These are phyloP conservation scores for Gonapodya prolifera DNA, from an alignment of 192 early-diverging fungal genomes.

Conservation along the genomic window DNA sequence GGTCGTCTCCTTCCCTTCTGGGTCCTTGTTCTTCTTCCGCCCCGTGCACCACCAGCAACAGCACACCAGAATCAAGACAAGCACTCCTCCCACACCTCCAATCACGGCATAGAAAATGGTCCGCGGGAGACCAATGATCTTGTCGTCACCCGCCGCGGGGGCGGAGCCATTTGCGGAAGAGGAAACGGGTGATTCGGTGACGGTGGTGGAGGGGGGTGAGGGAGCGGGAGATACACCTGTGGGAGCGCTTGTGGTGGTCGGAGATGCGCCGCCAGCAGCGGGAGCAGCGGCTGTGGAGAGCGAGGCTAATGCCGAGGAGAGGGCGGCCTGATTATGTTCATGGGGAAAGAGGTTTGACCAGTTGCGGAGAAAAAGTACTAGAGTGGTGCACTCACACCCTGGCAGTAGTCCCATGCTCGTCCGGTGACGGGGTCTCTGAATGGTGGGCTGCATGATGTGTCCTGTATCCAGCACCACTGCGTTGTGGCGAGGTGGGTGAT, in stretches of 20 bases:
- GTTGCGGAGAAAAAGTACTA: background rate
- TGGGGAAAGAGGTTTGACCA: background rate
- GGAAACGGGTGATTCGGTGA: too few relatives aligned
- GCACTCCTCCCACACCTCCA: background rate
- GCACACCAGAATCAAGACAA: background rate
- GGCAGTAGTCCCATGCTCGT: background rate
- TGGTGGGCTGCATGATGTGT: background rate
- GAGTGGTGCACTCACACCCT: background rate
- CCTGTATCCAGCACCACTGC: background rate
- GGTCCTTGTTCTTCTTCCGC: too few relatives aligned
- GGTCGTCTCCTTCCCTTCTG: too few relatives aligned
- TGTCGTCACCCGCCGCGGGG: background rate
- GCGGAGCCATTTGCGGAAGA: too few relatives aligned
- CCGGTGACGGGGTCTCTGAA: background rate
- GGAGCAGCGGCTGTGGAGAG: background rate
- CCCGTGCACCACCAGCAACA: background rate
- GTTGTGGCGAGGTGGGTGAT: too few relatives aligned
- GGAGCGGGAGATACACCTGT: background rate
- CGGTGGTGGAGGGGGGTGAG: too few relatives aligned
- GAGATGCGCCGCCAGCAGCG: background rate
- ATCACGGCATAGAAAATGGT: background rate
- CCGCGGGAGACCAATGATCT: background rate
- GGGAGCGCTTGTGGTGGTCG: background rate
- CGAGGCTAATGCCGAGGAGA: background rate
- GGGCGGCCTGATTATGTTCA: background rate